These are phyloP conservation scores for Kazachstania taianensis DNA, from an alignment of 805 yeast genomes.

Conservation along the genomic window DNA sequence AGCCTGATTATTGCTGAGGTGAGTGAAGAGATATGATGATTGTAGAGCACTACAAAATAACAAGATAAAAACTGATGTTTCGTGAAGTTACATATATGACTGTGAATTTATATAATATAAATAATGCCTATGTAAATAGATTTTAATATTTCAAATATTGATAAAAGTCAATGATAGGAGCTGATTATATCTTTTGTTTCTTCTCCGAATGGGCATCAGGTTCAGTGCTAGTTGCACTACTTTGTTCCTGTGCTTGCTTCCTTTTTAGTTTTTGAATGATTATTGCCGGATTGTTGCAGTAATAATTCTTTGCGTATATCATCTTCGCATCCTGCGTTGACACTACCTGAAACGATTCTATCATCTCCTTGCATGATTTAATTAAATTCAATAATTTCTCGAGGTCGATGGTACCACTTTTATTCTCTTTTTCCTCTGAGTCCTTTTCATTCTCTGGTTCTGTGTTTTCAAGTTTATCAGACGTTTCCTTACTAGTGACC, in stretches of 20 bases:
- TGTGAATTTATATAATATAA: no score
- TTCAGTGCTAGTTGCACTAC: slow-evolving; percentile 1
- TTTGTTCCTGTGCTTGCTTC: slow-evolving; percentile 23
- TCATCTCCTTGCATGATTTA: slow-evolving; percentile 37
- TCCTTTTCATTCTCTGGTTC: slow-evolving; percentile 36
- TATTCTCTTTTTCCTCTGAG: slow-evolving; percentile 17
- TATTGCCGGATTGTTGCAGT: slow-evolving; percentile 48
- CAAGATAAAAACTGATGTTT: background rate
- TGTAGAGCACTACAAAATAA: background rate
- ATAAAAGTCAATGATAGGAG: no score
- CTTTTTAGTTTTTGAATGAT: slow-evolving; percentile 44
- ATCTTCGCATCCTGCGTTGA: slow-evolving; percentile 50
- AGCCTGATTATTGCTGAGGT: slow-evolving; percentile 13
- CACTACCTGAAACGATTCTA: slow-evolving; percentile 37
- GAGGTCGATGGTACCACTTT: slow-evolving; percentile 21
- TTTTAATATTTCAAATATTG: background rate
- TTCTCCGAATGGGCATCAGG: slow-evolving; percentile 6
- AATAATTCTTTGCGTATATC: slow-evolving; percentile 56
- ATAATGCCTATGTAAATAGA: slow-evolving; percentile 7
- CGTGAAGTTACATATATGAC: no score
- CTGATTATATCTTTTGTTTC: slow-evolving; percentile 7
- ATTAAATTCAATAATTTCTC: slow-evolving; percentile 39
- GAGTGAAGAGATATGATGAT: background rate
- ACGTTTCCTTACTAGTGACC: slow-evolving; percentile 2
- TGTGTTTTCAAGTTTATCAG: background rate